Evolutionary conservation across 1,284 basidiomycete genomes (phyloP), one percentile per base, ranked within the genome.

Genomic region (Moesziomyces antarcticus): DNA sequence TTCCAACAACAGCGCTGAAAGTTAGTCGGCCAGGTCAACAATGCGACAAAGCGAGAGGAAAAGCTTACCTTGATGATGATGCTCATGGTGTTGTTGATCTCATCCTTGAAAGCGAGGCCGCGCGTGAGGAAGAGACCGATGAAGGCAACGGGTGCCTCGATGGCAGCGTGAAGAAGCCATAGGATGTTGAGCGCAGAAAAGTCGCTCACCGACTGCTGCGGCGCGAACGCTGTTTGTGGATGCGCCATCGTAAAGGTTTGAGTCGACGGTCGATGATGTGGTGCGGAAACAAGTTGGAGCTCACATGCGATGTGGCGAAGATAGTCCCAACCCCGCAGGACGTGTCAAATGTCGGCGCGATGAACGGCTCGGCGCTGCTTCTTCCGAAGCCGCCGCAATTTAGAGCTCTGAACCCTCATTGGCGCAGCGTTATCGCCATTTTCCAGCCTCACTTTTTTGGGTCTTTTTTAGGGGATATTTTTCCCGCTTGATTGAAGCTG

Each of bases 41-140:
- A 42, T 8, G 24, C 37, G 42, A 13, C 20, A n/a, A 40, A 10
- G 41, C 52, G 46, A 61, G 14, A 21, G 18, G 16, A 24, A 52
- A 37, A 22, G 70, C 84, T 37, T 52, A 90, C 91, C 87, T 93
- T 93, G 56, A 92, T 85, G 13, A 93, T 72, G 2, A 92, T 89
- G 14, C 92, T 59, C 1, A 91, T 88, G 4, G 92, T 93, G 85
- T 93, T 93, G 73, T 89, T 92, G 68, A 93, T 86, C 81, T 92
- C 89, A 52, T 92, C 80, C 82, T 68, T 64, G 43, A 93, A 92
- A 0, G 91, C 91, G 13, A 93, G 84, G 7, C 82, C 85, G 13
- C 85, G 76, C 1, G 91, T 90, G 2, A 89, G 87, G 86, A 88
- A 89, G 40, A 92, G 85, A 3, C 91, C 91, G 81, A 92, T 90